Percentiles rank a stretch among this genome's conserved stretches.
Conservation (phyloP, 257 asterid species). For the Linderniella brevidens region DNA sequence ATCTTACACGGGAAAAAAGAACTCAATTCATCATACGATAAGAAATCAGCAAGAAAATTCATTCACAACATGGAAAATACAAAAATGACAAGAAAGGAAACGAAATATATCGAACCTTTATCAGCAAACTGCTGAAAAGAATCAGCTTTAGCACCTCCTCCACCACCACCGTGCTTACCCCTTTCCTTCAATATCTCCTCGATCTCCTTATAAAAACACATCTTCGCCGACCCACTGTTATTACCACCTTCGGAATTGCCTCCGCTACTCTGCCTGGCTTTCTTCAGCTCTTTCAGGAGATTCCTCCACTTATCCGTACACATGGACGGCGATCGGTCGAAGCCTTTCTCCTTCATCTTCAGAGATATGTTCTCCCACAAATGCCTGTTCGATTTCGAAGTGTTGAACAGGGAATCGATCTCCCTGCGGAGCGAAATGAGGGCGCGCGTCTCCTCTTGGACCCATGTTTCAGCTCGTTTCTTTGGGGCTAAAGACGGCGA, state of each 20-base stretch:
- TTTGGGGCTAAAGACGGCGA: constrained; percentile 33
- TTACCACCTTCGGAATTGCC: constrained; percentile 22
- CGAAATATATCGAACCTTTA: constrained; percentile 30
- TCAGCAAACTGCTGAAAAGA: constrained; percentile 70
- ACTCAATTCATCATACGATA: too few species aligned
- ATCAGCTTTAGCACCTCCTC: constrained; percentile 43
- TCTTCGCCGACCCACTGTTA: constrained; percentile 39
- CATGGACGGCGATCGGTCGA: constrained; percentile 85
- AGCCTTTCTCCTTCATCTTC: constrained; percentile 88
- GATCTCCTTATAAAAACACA: constrained; percentile 55
- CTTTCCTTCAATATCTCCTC: constrained; percentile 59
- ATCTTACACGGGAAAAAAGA: too few species aligned
- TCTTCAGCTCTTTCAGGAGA: constrained; percentile 73
- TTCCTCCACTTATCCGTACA: constrained; percentile 96
- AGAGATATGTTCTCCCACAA: constrained; percentile 74
- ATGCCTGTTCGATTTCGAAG: constrained; percentile 72
- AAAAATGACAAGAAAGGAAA: not conserved
- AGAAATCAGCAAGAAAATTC: too few species aligned
- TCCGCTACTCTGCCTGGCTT: constrained; percentile 41
- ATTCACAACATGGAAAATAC: not conserved
- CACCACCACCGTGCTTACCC: constrained; percentile 24
- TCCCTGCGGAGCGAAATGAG: constrained; percentile 59
- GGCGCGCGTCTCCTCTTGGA: constrained; percentile 57
- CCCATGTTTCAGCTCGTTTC: constrained; percentile 91
- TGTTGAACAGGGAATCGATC: constrained; percentile 55